Evolutionary conservation across 768 basidiomycete genomes (phyloP).

Genomic region (Leucocoprinus sp.): DNA sequence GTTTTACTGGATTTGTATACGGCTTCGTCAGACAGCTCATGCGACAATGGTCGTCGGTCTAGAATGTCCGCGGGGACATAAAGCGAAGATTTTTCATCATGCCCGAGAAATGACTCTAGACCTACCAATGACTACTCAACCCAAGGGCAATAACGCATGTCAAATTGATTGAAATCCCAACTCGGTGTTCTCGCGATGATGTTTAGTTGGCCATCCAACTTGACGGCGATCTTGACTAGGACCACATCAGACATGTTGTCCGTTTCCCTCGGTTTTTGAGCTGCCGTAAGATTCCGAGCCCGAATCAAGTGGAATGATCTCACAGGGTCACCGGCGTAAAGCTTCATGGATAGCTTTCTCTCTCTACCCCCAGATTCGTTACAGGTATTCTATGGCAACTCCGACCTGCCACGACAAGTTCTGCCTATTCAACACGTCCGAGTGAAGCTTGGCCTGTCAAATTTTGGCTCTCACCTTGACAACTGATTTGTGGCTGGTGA

Average conservation of each 20-base stretch:
- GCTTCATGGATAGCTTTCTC: neutral
- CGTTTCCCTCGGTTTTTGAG: slow-evolving; percentile 1
- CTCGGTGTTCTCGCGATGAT: neutral
- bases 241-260: neutral
- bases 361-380: neutral
- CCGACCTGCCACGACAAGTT: neutral
- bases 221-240: neutral
- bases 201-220: neutral
- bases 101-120: neutral
- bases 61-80: neutral
- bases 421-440: neutral
- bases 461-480: slow-evolving; percentile 1
- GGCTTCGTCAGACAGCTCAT: neutral
- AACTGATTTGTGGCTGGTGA: slow-evolving; percentile 1
- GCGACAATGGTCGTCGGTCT: neutral
- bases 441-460: neutral
- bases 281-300: neutral
- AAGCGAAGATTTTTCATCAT: neutral
- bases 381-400: slow-evolving; percentile 4
- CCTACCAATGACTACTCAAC: neutral
- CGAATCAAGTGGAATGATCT: neutral
- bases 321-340: neutral
- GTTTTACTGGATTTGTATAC: neutral
- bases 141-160: too few relatives aligned
- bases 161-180: too few relatives aligned